Percentiles rank a stretch among this genome's conserved stretches.
phyloP scores from a whole-genome alignment of 257 asterid genomes.

The Lycium barbarum region DNA sequence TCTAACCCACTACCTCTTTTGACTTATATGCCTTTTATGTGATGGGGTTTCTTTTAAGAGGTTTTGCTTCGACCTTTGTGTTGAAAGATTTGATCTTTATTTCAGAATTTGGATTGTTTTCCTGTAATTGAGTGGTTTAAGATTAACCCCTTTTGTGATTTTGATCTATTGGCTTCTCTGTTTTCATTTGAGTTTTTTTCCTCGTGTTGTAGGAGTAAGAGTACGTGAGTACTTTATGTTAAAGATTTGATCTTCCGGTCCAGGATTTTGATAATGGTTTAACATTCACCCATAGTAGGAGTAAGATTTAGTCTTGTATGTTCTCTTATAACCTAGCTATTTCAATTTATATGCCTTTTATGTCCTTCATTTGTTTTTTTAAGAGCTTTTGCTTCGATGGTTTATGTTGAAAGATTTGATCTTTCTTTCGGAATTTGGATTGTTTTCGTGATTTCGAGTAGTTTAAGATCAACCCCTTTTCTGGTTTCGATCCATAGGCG shows the following conservation, averaged over 20 bases:
- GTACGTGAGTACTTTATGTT: too few relatives aligned
- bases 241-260: too few relatives aligned
- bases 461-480: background rate
- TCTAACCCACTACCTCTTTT: background rate
- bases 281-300: too few relatives aligned
- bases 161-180: too few relatives aligned
- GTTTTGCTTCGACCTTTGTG: background rate
- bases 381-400: background rate
- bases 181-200: too few relatives aligned
- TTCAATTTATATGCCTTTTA: background rate
- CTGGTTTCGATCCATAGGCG: background rate
- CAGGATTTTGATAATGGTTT: background rate
- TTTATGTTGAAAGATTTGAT: background rate
- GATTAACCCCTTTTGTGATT: background rate
- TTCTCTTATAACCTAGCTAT: background rate
- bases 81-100: background rate
- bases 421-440: background rate
- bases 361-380: background rate
- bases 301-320: slow-evolving; percentile 12
- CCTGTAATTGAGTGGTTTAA: background rate
- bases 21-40: background rate
- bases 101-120: background rate
- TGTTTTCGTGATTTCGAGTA: background rate
- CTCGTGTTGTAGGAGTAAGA: too few relatives aligned
- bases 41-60: background rate